Percentiles rank a stretch among this genome's conserved stretches.
These are phyloP conservation scores for Coemansia sp. DNA, from an alignment of 192 early-diverging fungal genomes.

Conservation along the genomic window DNA sequence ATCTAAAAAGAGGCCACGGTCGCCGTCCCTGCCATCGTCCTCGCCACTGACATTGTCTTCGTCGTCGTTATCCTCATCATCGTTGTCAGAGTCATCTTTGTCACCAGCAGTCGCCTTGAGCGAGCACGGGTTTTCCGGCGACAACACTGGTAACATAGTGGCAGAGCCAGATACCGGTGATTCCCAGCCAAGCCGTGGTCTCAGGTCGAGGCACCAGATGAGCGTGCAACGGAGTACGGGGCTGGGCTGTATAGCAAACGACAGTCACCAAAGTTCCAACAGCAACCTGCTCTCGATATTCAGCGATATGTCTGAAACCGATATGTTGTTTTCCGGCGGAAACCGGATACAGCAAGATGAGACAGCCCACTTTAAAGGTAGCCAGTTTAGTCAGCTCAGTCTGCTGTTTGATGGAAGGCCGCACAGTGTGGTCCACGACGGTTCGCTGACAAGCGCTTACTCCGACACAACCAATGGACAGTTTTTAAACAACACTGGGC, in stretches of 20 bases:
- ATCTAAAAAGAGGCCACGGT: not conserved
- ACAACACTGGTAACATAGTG: not conserved
- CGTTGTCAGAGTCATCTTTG: not conserved
- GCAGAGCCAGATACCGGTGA: not conserved
- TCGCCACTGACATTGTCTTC: not conserved
- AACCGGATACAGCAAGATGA: slow-evolving; percentile 6
- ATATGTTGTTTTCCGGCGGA: slow-evolving; percentile 15
- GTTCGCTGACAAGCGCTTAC: not conserved
- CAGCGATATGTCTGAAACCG: slow-evolving; percentile 30
- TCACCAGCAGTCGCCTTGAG: not conserved
- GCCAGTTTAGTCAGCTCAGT: slow-evolving; percentile 13
- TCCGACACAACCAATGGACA: not conserved
- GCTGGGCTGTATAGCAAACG: not conserved
- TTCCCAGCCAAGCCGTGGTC: not conserved
- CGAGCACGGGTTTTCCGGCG: not conserved
- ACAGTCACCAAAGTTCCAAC: slow-evolving; percentile 1
- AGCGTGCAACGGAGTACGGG: not conserved
- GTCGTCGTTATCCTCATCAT: not conserved
- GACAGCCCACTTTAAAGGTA: not conserved
- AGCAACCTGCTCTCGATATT: slow-evolving; percentile 23
- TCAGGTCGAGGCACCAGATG: not conserved
- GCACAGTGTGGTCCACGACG: not conserved
- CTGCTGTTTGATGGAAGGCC: slow-evolving; percentile 32
- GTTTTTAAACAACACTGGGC: not conserved
- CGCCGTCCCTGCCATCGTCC: not conserved